phyloP scores from a whole-genome alignment of 108 stramenopile species.

The Pseudonitzschia multistriata region DNA sequence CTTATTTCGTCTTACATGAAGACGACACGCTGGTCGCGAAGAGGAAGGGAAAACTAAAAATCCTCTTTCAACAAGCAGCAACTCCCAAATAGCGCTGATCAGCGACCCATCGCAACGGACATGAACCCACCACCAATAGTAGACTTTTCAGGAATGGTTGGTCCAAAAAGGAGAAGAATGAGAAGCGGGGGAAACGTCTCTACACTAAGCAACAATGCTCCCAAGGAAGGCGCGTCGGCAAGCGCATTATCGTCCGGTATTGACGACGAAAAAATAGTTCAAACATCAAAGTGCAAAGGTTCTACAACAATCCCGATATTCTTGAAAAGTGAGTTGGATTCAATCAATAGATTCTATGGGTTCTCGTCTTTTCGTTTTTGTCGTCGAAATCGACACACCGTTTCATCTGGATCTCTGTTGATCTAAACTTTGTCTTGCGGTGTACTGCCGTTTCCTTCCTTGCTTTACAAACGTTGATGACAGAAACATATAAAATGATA shows the following conservation, averaged over 20 bases:
- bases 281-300: slow-evolving; percentile 60
- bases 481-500: slow-evolving; percentile 81
- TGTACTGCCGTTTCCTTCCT: not conserved
- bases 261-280: slow-evolving; percentile 36
- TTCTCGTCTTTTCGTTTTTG: not conserved
- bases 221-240: slow-evolving; percentile 13
- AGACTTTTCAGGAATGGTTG: slow-evolving; percentile 48
- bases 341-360: not conserved
- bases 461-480: not conserved
- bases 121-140: slow-evolving; percentile 17
- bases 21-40: too few relatives aligned
- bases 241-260: not conserved
- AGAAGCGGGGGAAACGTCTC: slow-evolving; percentile 55
- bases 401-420: too few relatives aligned
- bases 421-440: not conserved
- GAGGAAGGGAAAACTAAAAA: too few relatives aligned
- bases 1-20: too few relatives aligned
- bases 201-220: slow-evolving; percentile 39
- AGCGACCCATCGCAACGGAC: too few relatives aligned
- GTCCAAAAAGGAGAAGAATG: slow-evolving; percentile 54
- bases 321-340: slow-evolving; percentile 61
- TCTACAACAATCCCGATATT: slow-evolving; percentile 78
- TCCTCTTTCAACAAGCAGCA: too few relatives aligned
- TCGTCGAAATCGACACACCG: not conserved
- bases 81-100: too few relatives aligned